Conservation (phyloP, 2,329 filamentous ascomycete species). For the Ceratocystis alfenasii region DNA sequence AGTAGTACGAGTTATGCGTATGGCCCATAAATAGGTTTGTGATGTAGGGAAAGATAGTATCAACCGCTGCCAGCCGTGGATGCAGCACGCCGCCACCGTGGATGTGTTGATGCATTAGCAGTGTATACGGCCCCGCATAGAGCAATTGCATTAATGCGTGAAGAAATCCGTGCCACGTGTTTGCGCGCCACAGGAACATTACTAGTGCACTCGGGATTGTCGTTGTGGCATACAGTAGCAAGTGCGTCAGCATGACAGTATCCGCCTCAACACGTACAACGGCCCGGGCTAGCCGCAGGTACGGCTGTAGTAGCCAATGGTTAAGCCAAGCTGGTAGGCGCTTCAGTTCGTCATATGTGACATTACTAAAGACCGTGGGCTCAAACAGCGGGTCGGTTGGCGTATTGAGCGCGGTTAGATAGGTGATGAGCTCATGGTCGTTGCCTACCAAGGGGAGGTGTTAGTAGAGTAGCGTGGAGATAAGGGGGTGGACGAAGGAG, state of each 20-base stretch:
- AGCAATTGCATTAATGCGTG: conserved; percentile 55
- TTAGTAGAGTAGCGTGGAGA: background rate
- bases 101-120: conserved; percentile 79
- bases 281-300: conserved; percentile 42
- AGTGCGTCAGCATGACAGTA: conserved; percentile 66
- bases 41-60: conserved; percentile 58
- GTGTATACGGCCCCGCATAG: conserved; percentile 62
- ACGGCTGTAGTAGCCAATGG: conserved; percentile 45
- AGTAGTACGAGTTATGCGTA: conserved; percentile 76
- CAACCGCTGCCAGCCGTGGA: conserved; percentile 44
- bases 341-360: conserved; percentile 32
- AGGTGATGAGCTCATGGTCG: conserved; percentile 29
- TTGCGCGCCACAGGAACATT: conserved; percentile 42
- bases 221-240: conserved; percentile 58
- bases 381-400: conserved; percentile 34
- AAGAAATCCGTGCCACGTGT: conserved; percentile 52
- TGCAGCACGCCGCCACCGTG: conserved; percentile 59
- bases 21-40: conserved; percentile 68
- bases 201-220: conserved; percentile 56
- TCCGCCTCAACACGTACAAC: conserved; percentile 57
- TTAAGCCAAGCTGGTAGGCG: conserved; percentile 33
- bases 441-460: conserved; percentile 18
- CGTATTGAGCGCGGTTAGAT: conserved; percentile 34
- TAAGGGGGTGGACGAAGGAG: background rate
- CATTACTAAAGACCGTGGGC: conserved; percentile 35